phyloP scores from a whole-genome alignment of 208 protist species.

The Leishmania turanica region DNA sequence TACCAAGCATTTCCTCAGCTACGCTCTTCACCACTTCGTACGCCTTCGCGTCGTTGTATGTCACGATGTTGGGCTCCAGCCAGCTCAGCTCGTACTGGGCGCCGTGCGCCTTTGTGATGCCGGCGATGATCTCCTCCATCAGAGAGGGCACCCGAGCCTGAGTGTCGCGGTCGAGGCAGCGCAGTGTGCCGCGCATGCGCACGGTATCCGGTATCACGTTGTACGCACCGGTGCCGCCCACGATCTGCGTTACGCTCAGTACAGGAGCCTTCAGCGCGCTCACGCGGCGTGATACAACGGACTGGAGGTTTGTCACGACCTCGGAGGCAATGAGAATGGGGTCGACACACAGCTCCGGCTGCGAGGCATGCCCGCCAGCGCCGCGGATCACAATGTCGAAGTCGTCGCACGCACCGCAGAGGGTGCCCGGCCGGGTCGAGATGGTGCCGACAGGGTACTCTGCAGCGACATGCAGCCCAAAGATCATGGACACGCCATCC shows the following conservation, averaged over 20 bases:
- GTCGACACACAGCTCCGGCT: constrained; percentile 70
- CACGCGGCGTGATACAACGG: constrained; percentile 69
- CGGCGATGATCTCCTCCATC: constrained; percentile 74
- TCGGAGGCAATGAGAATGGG: constrained; percentile 66
- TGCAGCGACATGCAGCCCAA: constrained; percentile 53
- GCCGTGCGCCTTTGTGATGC: constrained; percentile 63
- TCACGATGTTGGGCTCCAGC: constrained; percentile 84
- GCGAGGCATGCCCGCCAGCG: constrained; percentile 66
- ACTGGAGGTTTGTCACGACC: constrained; percentile 58
- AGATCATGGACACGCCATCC: constrained; percentile 70
- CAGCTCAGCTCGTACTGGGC: constrained; percentile 66
- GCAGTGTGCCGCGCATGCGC: constrained; percentile 71
- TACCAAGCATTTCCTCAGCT: constrained; percentile 42
- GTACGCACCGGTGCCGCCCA: constrained; percentile 55
- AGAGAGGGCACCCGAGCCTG: constrained; percentile 57
- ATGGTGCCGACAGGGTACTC: constrained; percentile 27
- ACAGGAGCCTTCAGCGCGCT: constrained; percentile 62
- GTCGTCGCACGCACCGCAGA: constrained; percentile 63
- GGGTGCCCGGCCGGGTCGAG: constrained; percentile 32
- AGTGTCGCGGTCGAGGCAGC: constrained; percentile 66
- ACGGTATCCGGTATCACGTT: constrained; percentile 78
- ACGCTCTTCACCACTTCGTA: constrained; percentile 54
- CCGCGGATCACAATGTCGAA: constrained; percentile 75
- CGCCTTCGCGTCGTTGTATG: constrained; percentile 71
- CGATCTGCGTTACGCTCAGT: constrained; percentile 60